Percentiles rank a stretch among this genome's conserved stretches.
phyloP scores from a whole-genome alignment of 768 basidiomycete genomes.

The Suillus occidentalis region DNA sequence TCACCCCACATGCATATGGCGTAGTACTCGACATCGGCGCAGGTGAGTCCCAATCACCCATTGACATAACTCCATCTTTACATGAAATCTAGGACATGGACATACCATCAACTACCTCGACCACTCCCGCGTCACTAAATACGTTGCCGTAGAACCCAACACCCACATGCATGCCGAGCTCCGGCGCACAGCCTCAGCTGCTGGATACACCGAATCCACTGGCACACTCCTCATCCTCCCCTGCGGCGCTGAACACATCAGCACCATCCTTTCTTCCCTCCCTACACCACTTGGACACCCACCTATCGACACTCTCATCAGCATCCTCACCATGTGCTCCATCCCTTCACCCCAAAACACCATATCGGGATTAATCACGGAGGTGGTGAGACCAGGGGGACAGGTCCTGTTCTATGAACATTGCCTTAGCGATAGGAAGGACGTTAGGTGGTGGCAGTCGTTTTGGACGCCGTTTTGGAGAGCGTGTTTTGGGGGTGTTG shows the following conservation, averaged over 20 bases:
- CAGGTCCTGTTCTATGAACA: constrained; percentile 71
- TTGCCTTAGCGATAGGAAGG: constrained; percentile 49
- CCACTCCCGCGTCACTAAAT: constrained; percentile 50
- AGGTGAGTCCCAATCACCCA: constrained; percentile 37
- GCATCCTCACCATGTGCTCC: constrained; percentile 65
- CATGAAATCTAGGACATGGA: constrained; percentile 47
- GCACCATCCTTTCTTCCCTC: constrained; percentile 45
- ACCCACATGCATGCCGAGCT: constrained; percentile 58
- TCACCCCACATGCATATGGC: constrained; percentile 56
- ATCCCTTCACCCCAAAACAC: constrained; percentile 55
- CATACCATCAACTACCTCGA: constrained; percentile 66
- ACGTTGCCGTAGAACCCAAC: constrained; percentile 76
- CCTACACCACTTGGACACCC: constrained; percentile 24
- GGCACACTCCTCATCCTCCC: constrained; percentile 58
- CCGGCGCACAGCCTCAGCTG: constrained; percentile 44
- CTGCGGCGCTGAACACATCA: constrained; percentile 62
- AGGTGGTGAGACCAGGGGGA: constrained; percentile 64
- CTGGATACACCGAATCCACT: constrained; percentile 52
- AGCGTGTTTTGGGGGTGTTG: constrained; percentile 61
- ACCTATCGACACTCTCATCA: constrained; percentile 60
- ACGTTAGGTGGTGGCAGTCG: constrained; percentile 70
- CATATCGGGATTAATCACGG: constrained; percentile 44
- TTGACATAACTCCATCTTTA: neutral
- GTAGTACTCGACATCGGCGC: constrained; percentile 70
- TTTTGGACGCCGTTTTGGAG: constrained; percentile 75